These are phyloP conservation scores for Kregervanrija fluxuum DNA, from an alignment of 805 yeast species.

Conservation along the genomic window DNA sequence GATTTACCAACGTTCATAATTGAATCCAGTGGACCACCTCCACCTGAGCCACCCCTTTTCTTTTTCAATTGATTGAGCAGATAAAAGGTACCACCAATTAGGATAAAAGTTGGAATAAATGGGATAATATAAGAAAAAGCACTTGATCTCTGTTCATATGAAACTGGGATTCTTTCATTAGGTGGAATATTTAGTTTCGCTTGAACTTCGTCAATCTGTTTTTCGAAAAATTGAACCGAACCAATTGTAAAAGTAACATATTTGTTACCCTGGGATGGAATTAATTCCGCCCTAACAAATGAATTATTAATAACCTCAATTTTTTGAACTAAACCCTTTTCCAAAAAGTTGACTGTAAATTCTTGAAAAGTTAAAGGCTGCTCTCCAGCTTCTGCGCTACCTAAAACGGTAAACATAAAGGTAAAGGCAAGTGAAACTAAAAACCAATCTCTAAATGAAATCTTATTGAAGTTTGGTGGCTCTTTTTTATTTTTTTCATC, in stretches of 20 bases:
- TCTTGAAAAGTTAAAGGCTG: slow-evolving; percentile 81
- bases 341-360: slow-evolving; percentile 66
- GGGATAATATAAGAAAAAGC: slow-evolving; percentile 57
- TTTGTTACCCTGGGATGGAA: slow-evolving; percentile 22
- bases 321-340: slow-evolving; percentile 68
- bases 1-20: slow-evolving; percentile 81
- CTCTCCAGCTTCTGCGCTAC: slow-evolving; percentile 12
- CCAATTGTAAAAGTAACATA: slow-evolving; percentile 69
- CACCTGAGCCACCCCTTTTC: slow-evolving; percentile 38
- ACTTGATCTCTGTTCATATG: slow-evolving; percentile 68
- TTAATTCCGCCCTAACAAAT: slow-evolving; percentile 58
- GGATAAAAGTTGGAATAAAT: slow-evolving; percentile 79
- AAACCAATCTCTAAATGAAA: slow-evolving; percentile 21
- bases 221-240: slow-evolving; percentile 82
- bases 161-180: slow-evolving; percentile 69
- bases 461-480: slow-evolving; percentile 5
- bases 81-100: slow-evolving; percentile 86
- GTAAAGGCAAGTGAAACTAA: slow-evolving; percentile 21
- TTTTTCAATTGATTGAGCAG: slow-evolving; percentile 30
- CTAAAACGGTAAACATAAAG: slow-evolving; percentile 12
- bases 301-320: slow-evolving; percentile 72
- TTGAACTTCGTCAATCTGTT: slow-evolving; percentile 68
- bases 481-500: slow-evolving; percentile 7
- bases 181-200: slow-evolving; percentile 55
- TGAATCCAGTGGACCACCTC: slow-evolving; percentile 74